Evolutionary conservation across 176 grass and related monocot species (phyloP).

Genomic region (Tillandsia leiboldiana): DNA sequence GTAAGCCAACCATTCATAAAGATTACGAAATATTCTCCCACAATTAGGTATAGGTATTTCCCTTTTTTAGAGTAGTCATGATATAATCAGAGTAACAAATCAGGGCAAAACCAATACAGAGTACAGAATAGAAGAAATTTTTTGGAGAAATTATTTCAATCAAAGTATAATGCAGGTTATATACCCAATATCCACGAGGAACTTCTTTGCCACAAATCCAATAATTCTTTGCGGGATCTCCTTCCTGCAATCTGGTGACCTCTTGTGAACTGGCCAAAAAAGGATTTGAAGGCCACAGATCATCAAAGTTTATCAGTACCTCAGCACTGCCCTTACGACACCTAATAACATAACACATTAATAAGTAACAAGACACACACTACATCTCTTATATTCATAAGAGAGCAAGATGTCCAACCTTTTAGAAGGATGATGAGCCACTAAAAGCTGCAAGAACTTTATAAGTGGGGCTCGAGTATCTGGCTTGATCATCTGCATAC

Average conservation of each 20-base stretch:
- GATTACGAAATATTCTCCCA: too few species aligned
- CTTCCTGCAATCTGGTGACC: conserved; percentile 34
- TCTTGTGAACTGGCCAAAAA: conserved; percentile 42
- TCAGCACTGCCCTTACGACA: conserved; percentile 85
- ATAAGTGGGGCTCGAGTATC: conserved; percentile 65
- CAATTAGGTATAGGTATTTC: too few species aligned
- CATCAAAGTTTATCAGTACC: conserved; percentile 83
- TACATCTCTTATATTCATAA: neutral
- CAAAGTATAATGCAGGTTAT: conserved; percentile 10
- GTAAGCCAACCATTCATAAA: too few species aligned
- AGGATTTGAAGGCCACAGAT: conserved; percentile 71
- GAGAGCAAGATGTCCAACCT: conserved; percentile 34
- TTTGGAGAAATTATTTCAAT: too few species aligned
- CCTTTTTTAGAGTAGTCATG: too few species aligned
- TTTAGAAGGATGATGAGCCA: conserved; percentile 93
- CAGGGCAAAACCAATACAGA: too few species aligned
- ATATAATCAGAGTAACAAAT: too few species aligned
- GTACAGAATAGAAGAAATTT: too few species aligned
- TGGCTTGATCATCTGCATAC: conserved; percentile 77
- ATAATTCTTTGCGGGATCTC: conserved; percentile 32
- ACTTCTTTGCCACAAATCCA: conserved; percentile 79
- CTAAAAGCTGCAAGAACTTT: conserved; percentile 93
- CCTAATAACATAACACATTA: conserved; percentile 29
- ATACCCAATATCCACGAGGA: conserved; percentile 90
- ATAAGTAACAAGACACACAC: neutral